phyloP scores from a whole-genome alignment of 495 filamentous ascomycete genomes.

The Penicillium maclennaniae region DNA sequence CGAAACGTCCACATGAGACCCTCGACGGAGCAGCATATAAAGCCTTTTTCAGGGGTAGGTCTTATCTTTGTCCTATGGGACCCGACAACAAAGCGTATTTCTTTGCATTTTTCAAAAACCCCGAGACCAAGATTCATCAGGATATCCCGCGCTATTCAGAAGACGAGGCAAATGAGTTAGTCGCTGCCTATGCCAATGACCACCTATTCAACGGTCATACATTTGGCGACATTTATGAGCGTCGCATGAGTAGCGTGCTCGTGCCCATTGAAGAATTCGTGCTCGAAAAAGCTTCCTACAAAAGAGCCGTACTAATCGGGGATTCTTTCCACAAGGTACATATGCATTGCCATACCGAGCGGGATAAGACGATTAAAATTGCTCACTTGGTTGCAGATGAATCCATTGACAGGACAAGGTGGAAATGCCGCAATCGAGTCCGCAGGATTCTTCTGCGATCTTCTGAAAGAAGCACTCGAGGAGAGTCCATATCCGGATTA shows the following conservation, averaged over 20 bases:
- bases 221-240: neutral
- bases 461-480: neutral
- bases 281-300: slow-evolving; percentile 1
- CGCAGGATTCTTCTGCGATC: neutral
- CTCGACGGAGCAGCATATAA: neutral
- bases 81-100: slow-evolving; percentile 3
- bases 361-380: neutral
- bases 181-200: neutral
- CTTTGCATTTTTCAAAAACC: slow-evolving; percentile 8
- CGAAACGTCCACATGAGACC: slow-evolving; percentile 2
- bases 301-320: slow-evolving; percentile 4
- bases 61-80: slow-evolving; percentile 4
- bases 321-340: slow-evolving; percentile 7
- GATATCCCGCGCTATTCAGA: neutral
- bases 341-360: neutral
- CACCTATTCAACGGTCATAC: neutral
- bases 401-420: slow-evolving; percentile 1
- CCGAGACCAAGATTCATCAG: neutral
- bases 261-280: slow-evolving; percentile 5
- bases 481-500: neutral
- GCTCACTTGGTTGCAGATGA: neutral
- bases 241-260: neutral
- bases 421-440: slow-evolving; percentile 3
- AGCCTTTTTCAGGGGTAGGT: slow-evolving; percentile 1
- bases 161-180: neutral